Evolutionary conservation across 768 basidiomycete genomes (phyloP).

Genomic region (Collybia sordida): DNA sequence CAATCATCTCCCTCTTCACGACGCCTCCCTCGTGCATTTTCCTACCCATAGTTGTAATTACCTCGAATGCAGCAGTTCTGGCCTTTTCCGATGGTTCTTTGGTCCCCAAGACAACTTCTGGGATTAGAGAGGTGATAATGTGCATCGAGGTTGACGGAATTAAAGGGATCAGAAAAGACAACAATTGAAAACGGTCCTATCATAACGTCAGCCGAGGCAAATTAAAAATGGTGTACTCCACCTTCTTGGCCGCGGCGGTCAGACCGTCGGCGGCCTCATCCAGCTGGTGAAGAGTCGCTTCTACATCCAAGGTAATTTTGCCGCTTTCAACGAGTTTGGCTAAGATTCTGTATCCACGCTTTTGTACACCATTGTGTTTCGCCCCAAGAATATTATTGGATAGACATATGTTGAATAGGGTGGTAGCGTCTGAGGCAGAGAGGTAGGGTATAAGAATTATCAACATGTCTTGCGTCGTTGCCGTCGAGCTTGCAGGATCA

Average conservation of each 20-base stretch:
- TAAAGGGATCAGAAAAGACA: conserved; percentile 63
- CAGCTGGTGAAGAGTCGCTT: conserved; percentile 61
- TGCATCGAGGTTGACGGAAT: conserved; percentile 76
- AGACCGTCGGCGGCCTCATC: conserved; percentile 66
- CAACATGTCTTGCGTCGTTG: conserved; percentile 82
- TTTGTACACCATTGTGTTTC: conserved; percentile 88
- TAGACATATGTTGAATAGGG: conserved; percentile 72
- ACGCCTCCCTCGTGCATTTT: conserved; percentile 90
- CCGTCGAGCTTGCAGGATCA: conserved; percentile 45
- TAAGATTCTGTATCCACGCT: conserved; percentile 90
- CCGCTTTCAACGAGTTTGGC: conserved; percentile 67
- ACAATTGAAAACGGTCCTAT: conserved; percentile 81
- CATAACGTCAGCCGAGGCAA: conserved; percentile 9
- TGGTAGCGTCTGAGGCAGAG: conserved; percentile 54
- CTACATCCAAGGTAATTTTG: conserved; percentile 54
- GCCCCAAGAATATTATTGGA: conserved; percentile 66
- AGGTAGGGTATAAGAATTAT: conserved; percentile 80
- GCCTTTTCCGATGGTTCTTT: conserved; percentile 97
- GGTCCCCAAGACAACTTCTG: conserved; percentile 92
- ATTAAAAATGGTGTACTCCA: not conserved
- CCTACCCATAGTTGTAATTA: conserved; percentile 87
- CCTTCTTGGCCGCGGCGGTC: conserved; percentile 85
- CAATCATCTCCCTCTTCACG: conserved; percentile 72
- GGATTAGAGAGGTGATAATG: conserved; percentile 84
- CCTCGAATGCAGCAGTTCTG: conserved; percentile 83